phyloP scores from a whole-genome alignment of 2,329 filamentous ascomycete genomes.

The Mycosphaerella arachidis region DNA sequence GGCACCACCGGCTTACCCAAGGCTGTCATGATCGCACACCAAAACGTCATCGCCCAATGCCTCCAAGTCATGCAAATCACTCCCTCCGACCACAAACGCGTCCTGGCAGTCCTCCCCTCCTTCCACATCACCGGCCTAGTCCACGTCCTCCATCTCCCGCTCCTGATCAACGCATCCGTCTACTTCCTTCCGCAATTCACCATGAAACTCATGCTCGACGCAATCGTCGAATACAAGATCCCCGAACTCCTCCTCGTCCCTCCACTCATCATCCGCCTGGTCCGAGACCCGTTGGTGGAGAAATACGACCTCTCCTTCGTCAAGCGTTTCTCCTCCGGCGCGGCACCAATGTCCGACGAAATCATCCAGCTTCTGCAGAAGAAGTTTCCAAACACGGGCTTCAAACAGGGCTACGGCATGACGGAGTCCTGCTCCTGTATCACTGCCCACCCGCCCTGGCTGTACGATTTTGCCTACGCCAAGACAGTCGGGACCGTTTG shows the following conservation, averaged over 20 bases:
- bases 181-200: conserved; percentile 61
- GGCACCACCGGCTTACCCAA: conserved; percentile 50
- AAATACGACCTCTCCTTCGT: conserved; percentile 56
- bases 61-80: conserved; percentile 56
- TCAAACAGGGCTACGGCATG: conserved; percentile 62
- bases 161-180: conserved; percentile 61
- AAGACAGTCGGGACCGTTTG: conserved; percentile 54
- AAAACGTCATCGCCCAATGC: conserved; percentile 57
- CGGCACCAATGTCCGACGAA: conserved; percentile 55
- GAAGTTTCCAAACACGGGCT: conserved; percentile 56
- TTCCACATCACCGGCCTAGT: conserved; percentile 63
- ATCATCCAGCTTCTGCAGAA: conserved; percentile 53
- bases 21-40: conserved; percentile 51
- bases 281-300: conserved; percentile 51
- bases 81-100: conserved; percentile 44
- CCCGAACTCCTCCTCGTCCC: conserved; percentile 56
- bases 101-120: conserved; percentile 56
- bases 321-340: conserved; percentile 55
- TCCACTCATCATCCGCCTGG: conserved; percentile 57
- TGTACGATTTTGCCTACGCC: conserved; percentile 55
- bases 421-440: conserved; percentile 62
- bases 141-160: conserved; percentile 58
- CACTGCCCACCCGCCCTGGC: conserved; percentile 55
- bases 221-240: conserved; percentile 51
- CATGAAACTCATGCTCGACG: conserved; percentile 55